phyloP scores from a whole-genome alignment of 192 early-diverging fungal genomes.

The Coemansia sp. region DNA sequence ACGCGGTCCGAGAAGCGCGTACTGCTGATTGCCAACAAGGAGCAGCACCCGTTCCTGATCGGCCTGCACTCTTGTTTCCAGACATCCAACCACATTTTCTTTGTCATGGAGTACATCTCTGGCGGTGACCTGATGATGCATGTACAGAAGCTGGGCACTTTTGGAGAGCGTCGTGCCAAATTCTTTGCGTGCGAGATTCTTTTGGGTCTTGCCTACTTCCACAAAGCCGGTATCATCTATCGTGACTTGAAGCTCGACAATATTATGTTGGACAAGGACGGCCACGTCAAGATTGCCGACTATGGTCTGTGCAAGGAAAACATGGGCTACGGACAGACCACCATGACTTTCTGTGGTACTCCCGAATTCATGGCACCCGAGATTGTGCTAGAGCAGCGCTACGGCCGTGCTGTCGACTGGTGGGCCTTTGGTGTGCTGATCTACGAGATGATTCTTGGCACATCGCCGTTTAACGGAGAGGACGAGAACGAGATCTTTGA shows the following conservation, averaged over 20 bases:
- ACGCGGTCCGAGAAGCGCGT: constrained; percentile 93
- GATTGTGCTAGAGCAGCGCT: constrained; percentile 92
- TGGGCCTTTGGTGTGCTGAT: constrained; percentile 92
- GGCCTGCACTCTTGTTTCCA: constrained; percentile 97
- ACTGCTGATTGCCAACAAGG: constrained; percentile 85
- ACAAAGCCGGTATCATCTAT: constrained; percentile 90
- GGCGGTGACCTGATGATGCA: constrained; percentile 99
- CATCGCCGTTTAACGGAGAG: constrained; percentile 91
- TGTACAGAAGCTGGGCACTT: constrained; percentile 84
- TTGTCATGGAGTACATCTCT: constrained; percentile 97
- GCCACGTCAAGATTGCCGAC: constrained; percentile 98
- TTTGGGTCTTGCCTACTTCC: constrained; percentile 93
- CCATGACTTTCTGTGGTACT: constrained; percentile 96
- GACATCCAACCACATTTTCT: constrained; percentile 91
- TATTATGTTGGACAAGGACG: constrained; percentile 84
- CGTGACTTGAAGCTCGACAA: constrained; percentile 98
- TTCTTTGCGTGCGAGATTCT: constrained; percentile 97
- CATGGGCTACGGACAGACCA: constrained; percentile 83
- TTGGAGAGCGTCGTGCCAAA: constrained; percentile 88
- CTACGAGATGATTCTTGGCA: constrained; percentile 88
- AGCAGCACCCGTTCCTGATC: constrained; percentile 92
- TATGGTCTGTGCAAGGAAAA: constrained; percentile 98
- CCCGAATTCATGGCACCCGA: constrained; percentile 99
- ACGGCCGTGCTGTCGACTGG: constrained; percentile 97
- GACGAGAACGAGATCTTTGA: constrained; percentile 99